Evolutionary conservation across 1,139 yeast genomes (phyloP).

Genomic region (Arxiozyma telluris): DNA sequence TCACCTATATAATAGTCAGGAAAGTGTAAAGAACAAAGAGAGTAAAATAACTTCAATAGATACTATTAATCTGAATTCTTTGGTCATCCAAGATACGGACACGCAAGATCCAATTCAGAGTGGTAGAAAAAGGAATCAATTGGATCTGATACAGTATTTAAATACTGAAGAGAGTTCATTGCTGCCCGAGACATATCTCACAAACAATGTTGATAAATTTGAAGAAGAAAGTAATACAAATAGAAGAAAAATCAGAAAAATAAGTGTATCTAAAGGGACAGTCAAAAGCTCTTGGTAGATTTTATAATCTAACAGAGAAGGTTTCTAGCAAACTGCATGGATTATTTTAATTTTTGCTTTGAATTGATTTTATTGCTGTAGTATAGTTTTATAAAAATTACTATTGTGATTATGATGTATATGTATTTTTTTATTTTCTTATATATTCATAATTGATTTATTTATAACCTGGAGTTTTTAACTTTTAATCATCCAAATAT

Average conservation of each 20-base stretch:
- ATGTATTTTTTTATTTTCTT: too few species aligned
- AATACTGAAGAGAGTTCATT: slow-evolving; percentile 11
- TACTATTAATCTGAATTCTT: slow-evolving; percentile 9
- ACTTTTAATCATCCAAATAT: neutral
- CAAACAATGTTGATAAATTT: neutral
- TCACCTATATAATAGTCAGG: neutral
- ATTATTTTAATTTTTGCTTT: neutral
- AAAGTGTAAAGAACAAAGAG: neutral
- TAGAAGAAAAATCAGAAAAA: slow-evolving; percentile 23
- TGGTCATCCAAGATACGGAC: slow-evolving; percentile 11
- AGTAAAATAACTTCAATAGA: neutral
- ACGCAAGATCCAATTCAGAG: slow-evolving; percentile 9
- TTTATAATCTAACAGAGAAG: neutral
- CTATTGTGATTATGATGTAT: neutral
- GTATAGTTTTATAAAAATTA: neutral
- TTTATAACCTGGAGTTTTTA: neutral
- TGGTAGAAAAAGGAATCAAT: slow-evolving; percentile 18
- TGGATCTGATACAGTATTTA: slow-evolving; percentile 15
- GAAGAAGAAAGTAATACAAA: slow-evolving; percentile 8
- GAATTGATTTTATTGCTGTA: neutral
- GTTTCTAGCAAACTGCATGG: neutral
- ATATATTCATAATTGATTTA: neutral
- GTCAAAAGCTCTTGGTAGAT: slow-evolving; percentile 25
- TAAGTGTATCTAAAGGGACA: slow-evolving; percentile 29
- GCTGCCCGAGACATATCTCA: neutral